Conservation (phyloP, 257 asterid genomes). For the Henckelia pumila region DNA sequence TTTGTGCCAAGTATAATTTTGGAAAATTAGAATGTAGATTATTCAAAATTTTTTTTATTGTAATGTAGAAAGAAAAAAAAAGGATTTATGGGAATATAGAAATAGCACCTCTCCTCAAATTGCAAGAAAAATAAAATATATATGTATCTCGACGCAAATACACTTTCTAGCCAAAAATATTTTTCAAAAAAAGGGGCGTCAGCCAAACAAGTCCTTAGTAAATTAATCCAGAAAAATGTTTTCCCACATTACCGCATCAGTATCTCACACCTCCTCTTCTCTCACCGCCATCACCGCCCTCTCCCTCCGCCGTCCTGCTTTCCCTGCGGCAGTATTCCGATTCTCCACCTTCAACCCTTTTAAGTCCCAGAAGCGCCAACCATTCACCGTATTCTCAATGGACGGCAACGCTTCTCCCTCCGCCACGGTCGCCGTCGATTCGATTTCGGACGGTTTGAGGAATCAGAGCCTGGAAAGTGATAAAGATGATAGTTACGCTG, state of each 20-base stretch:
- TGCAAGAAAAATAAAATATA: too few relatives aligned
- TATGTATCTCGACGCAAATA: neutral
- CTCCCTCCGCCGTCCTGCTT: conserved; percentile 32
- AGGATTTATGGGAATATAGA: too few relatives aligned
- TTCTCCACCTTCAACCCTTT: conserved; percentile 28
- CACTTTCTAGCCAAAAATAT: conserved; percentile 1
- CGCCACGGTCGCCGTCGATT: conserved; percentile 46
- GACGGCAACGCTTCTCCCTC: conserved; percentile 41
- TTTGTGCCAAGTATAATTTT: too few relatives aligned
- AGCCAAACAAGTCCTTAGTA: conserved; percentile 18
- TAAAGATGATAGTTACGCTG: neutral
- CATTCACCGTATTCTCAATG: conserved; percentile 44
- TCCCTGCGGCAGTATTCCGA: conserved; percentile 32
- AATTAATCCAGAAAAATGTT: conserved; percentile 25
- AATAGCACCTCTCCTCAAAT: too few relatives aligned
- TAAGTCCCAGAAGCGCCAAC: conserved; percentile 36
- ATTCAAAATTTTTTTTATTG: too few relatives aligned
- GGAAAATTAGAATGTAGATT: too few relatives aligned
- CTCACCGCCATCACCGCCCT: conserved; percentile 44
- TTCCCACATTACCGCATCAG: conserved; percentile 45
- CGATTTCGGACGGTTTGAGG: conserved; percentile 60
- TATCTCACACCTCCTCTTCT: conserved; percentile 39
- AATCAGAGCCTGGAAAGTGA: conserved; percentile 45
- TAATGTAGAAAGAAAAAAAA: too few relatives aligned
- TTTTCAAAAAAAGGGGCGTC: neutral